Conservation (phyloP, 257 asterid species). For the Craterostigma plantagineum region DNA sequence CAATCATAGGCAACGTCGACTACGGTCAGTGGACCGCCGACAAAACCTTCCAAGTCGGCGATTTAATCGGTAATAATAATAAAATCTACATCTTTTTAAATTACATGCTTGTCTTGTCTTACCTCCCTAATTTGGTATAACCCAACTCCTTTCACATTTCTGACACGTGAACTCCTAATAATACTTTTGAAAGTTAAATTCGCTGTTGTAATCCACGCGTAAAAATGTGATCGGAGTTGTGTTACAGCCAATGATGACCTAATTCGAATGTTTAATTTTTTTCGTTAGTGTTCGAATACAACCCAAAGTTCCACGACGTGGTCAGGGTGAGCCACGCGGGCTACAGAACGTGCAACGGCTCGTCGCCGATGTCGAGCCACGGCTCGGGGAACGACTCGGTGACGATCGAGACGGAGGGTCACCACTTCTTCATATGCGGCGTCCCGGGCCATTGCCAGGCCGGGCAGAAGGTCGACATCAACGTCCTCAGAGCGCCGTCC, state of each 20-base stretch:
- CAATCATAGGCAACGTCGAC: constrained; percentile 52
- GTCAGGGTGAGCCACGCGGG: not conserved
- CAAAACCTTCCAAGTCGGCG: constrained; percentile 51
- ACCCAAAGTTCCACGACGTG: not conserved
- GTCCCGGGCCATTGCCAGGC: not conserved
- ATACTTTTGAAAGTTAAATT: too few species aligned
- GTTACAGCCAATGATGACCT: not conserved
- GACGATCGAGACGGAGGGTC: not conserved
- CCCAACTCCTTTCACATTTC: too few species aligned
- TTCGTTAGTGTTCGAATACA: not conserved
- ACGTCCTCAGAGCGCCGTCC: not conserved
- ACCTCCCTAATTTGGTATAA: too few species aligned
- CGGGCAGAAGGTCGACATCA: not conserved
- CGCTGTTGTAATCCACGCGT: too few species aligned
- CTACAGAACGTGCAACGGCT: not conserved
- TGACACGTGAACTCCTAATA: too few species aligned
- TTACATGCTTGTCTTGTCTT: too few species aligned
- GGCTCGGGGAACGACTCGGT: not conserved
- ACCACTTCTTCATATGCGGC: not conserved
- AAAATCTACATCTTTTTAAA: too few species aligned
- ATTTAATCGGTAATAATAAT: constrained; percentile 45
- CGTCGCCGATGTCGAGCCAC: not conserved
- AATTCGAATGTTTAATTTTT: not conserved
- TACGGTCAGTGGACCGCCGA: constrained; percentile 45
- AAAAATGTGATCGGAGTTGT: too few species aligned